A percentile compares a stretch with the other conserved stretches of the same genome.
These are phyloP conservation scores for Apiotrichum brassicae DNA, from an alignment of 1,284 basidiomycete species.

Conservation along the genomic window DNA sequence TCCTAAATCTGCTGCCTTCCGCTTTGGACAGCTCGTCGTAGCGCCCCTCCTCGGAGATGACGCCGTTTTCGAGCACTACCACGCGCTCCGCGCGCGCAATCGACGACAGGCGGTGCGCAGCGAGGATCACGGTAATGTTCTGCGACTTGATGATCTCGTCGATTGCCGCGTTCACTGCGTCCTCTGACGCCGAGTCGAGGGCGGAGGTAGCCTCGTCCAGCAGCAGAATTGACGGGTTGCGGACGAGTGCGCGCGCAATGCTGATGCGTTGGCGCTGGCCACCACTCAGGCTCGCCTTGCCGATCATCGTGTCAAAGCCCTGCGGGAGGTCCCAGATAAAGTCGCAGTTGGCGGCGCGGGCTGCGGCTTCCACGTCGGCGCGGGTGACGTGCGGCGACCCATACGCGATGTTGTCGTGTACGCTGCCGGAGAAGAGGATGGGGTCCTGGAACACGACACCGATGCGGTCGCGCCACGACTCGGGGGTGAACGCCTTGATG, in stretches of 20 bases:
- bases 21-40: constrained; percentile 67
- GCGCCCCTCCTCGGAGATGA: constrained; percentile 73
- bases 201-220: constrained; percentile 55
- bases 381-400: constrained; percentile 67
- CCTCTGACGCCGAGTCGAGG: constrained; percentile 82
- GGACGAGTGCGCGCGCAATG: constrained; percentile 51
- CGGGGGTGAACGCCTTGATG: constrained; percentile 72
- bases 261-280: constrained; percentile 51
- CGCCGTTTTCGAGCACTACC: constrained; percentile 78
- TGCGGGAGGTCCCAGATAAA: constrained; percentile 89
- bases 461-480: constrained; percentile 78
- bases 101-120: constrained; percentile 78
- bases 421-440: constrained; percentile 63
- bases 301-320: constrained; percentile 65
- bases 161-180: constrained; percentile 76
- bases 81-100: constrained; percentile 78
- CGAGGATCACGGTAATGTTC: constrained; percentile 78
- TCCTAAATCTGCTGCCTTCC: constrained; percentile 67
- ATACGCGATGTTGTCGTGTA: constrained; percentile 89
- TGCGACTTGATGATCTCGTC: constrained; percentile 71
- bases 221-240: constrained; percentile 50
- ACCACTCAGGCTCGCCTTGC: constrained; percentile 46
- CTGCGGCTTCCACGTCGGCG: constrained; percentile 79
- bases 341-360: constrained; percentile 86
- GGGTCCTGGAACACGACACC: constrained; percentile 75